These are phyloP conservation scores for Byssoonygena ceratinophila DNA, from an alignment of 2,329 filamentous ascomycete genomes.

Conservation along the genomic window DNA sequence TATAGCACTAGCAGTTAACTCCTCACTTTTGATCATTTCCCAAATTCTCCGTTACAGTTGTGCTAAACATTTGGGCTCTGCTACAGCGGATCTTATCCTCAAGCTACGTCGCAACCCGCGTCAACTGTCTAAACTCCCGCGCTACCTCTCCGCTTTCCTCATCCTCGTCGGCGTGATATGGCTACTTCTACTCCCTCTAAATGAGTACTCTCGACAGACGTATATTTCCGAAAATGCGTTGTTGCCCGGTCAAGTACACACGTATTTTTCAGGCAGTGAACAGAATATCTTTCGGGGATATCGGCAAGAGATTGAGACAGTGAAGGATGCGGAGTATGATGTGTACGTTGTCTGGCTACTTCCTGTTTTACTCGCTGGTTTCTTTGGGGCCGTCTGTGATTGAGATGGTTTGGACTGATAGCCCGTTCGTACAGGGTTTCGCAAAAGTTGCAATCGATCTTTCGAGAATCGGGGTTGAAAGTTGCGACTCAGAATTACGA, in stretches of 20 bases:
- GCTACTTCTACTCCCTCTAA: slow-evolving; percentile 78
- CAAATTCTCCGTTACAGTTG: background rate
- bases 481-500: slow-evolving; percentile 78
- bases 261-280: slow-evolving; percentile 93
- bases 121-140: slow-evolving; percentile 60
- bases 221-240: slow-evolving; percentile 98
- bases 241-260: slow-evolving; percentile 89
- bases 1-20: background rate
- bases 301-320: slow-evolving; percentile 63
- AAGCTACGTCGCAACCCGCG: slow-evolving; percentile 66
- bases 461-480: slow-evolving; percentile 72
- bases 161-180: slow-evolving; percentile 77
- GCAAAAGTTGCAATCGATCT: slow-evolving; percentile 61
- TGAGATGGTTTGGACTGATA: background rate
- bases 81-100: slow-evolving; percentile 30
- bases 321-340: slow-evolving; percentile 27
- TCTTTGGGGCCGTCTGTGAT: slow-evolving; percentile 6
- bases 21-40: background rate
- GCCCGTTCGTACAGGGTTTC: slow-evolving; percentile 42
- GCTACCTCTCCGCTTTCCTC: slow-evolving; percentile 76
- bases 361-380: background rate
- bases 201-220: slow-evolving; percentile 81
- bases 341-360: slow-evolving; percentile 24
- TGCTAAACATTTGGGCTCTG: background rate
- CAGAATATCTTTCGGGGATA: slow-evolving; percentile 91